phyloP scores from a whole-genome alignment of 2,329 filamentous ascomycete species.

The Uncinocarpus reesii region DNA sequence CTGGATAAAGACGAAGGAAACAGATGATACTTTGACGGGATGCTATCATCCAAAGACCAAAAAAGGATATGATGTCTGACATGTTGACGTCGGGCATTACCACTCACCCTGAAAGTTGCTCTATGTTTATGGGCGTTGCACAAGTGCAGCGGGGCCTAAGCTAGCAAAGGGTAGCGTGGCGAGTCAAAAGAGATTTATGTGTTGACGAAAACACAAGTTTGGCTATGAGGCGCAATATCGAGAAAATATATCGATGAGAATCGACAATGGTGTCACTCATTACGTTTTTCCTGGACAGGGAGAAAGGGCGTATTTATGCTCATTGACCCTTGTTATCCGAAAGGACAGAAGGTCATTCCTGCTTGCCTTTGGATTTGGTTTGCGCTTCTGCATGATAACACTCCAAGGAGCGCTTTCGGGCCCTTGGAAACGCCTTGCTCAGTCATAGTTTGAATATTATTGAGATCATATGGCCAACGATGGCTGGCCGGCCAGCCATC shows the following conservation, averaged over 20 bases:
- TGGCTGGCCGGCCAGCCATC: background rate
- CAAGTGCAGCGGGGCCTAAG: background rate
- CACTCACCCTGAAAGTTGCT: background rate
- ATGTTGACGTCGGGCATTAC: background rate
- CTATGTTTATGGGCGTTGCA: background rate
- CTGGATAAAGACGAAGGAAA: background rate
- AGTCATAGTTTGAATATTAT: background rate
- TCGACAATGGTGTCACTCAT: background rate
- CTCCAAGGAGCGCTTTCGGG: background rate
- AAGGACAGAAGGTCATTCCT: background rate
- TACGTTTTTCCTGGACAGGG: background rate
- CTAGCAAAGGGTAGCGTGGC: no score
- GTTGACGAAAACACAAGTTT: no score
- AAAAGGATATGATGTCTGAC: background rate
- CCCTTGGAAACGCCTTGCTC: background rate
- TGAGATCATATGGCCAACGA: constrained; percentile 10
- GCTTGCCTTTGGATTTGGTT: background rate
- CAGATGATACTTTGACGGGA: background rate
- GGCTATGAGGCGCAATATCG: no score
- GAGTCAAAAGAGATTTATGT: no score
- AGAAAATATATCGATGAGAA: no score
- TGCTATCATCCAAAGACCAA: background rate
- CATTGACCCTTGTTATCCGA: background rate
- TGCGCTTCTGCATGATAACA: constrained; percentile 2
- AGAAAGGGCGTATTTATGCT: constrained; percentile 3